A percentile compares a stretch with the other conserved stretches of the same genome.
These are phyloP conservation scores for Magnaporthiopsis rhizophila DNA, from an alignment of 2,329 filamentous ascomycete species.

Conservation along the genomic window DNA sequence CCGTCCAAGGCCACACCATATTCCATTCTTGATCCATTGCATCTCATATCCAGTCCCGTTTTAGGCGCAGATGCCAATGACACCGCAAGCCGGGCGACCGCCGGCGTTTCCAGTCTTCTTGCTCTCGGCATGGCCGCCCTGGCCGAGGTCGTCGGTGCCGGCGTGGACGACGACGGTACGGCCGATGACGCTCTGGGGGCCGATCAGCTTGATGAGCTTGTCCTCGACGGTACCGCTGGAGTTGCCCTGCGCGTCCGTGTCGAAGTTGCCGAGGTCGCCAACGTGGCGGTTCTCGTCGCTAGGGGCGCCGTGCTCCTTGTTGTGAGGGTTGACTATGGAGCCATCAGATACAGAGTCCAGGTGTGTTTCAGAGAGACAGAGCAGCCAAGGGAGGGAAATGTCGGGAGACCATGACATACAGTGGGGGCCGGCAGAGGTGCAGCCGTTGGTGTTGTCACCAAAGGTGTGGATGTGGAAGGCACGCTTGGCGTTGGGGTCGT, in stretches of 20 bases:
- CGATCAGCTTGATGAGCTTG: constrained; percentile 88
- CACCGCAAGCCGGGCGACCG: constrained; percentile 87
- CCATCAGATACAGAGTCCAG: neutral
- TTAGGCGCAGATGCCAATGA: constrained; percentile 82
- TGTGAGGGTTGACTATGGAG: constrained; percentile 78
- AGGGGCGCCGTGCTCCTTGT: constrained; percentile 87
- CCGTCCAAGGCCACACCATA: neutral
- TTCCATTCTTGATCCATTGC: neutral
- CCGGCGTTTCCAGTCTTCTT: constrained; percentile 99
- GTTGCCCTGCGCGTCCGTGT: constrained; percentile 89
- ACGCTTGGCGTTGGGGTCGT: constrained; percentile 92
- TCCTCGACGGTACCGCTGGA: constrained; percentile 73
- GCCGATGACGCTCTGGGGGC: constrained; percentile 88
- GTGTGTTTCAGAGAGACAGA: neutral
- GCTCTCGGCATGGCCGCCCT: constrained; percentile 85
- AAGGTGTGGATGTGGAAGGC: constrained; percentile 99
- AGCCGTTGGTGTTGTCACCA: constrained; percentile 99
- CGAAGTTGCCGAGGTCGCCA: constrained; percentile 94
- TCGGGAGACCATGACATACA: constrained; percentile 50
- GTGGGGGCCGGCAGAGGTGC: constrained; percentile 95
- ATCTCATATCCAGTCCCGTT: neutral
- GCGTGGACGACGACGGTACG: constrained; percentile 92
- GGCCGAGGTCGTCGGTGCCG: constrained; percentile 94
- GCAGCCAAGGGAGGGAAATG: neutral
- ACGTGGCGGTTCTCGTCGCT: constrained; percentile 81